phyloP scores from a whole-genome alignment of 2,329 filamentous ascomycete species.

The Xylariaceae sp. region DNA sequence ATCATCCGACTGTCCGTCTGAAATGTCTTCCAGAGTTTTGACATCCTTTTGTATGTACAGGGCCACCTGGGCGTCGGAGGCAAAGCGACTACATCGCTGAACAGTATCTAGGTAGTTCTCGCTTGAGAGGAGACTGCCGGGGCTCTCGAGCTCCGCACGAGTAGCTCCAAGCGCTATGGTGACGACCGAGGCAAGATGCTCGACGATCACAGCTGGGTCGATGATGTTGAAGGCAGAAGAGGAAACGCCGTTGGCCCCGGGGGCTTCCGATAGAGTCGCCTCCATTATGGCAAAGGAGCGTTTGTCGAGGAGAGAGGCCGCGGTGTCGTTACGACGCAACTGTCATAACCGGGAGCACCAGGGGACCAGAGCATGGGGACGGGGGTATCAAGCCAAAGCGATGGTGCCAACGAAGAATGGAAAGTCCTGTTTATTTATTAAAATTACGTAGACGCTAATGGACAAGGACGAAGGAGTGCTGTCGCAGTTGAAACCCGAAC shows the following conservation, averaged over 20 bases:
- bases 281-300: slow-evolving; percentile 42
- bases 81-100: slow-evolving; percentile 82
- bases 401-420: slow-evolving; percentile 10
- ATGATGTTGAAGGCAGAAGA: slow-evolving; percentile 47
- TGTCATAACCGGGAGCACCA: slow-evolving; percentile 23
- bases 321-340: slow-evolving; percentile 15
- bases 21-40: slow-evolving; percentile 46
- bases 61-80: slow-evolving; percentile 77
- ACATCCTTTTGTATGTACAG: slow-evolving; percentile 89
- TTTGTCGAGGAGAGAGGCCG: too few species aligned
- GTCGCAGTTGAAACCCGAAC: neutral
- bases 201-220: slow-evolving; percentile 64
- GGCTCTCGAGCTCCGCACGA: slow-evolving; percentile 70
- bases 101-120: slow-evolving; percentile 70
- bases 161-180: slow-evolving; percentile 69
- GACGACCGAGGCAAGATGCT: slow-evolving; percentile 66
- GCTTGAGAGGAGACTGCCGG: slow-evolving; percentile 77
- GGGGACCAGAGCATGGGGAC: slow-evolving; percentile 15
- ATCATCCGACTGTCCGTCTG: slow-evolving; percentile 43
- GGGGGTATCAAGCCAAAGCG: slow-evolving; percentile 17
- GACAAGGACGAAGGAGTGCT: slow-evolving; percentile 22
- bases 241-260: slow-evolving; percentile 43
- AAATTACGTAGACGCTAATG: slow-evolving; percentile 11
- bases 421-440: slow-evolving; percentile 10
- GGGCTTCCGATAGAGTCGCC: slow-evolving; percentile 39